Percentiles rank a stretch among this genome's conserved stretches.
These are phyloP conservation scores for Coemansia sp. DNA, from an alignment of 371 early-diverging fungal genomes.

Conservation along the genomic window DNA sequence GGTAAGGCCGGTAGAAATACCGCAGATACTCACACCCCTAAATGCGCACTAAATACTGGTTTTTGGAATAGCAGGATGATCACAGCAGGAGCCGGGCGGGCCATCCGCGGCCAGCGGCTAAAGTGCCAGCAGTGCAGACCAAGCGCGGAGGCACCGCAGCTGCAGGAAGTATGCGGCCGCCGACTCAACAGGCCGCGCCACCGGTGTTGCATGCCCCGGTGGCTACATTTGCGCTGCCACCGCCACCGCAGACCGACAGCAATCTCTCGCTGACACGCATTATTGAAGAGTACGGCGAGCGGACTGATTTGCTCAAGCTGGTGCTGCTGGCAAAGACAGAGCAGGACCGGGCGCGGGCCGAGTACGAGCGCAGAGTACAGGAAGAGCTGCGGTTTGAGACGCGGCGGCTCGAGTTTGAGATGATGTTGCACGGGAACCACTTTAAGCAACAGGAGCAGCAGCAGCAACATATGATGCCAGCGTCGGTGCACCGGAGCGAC, in stretches of 20 bases:
- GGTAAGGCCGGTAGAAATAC: conserved; percentile 1
- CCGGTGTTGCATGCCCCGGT: conserved; percentile 2
- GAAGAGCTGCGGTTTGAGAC: conserved; percentile 48
- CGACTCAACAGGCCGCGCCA: conserved; percentile 4
- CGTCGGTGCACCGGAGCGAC: conserved; percentile 22
- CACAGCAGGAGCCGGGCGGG: background rate
- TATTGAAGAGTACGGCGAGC: conserved; percentile 43
- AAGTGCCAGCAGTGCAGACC: conserved; percentile 1
- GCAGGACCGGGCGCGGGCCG: conserved; percentile 42
- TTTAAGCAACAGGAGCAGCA: conserved; percentile 47
- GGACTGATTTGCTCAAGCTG: conserved; percentile 33
- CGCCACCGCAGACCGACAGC: conserved; percentile 17
- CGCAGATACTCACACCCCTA: too few relatives aligned
- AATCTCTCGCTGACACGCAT: conserved; percentile 26
- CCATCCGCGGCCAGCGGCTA: background rate
- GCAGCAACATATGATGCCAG: conserved; percentile 12
- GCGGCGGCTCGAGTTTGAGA: conserved; percentile 45
- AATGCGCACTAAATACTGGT: too few relatives aligned
- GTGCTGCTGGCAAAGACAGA: conserved; percentile 46
- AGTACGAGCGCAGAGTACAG: conserved; percentile 42
- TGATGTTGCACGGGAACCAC: conserved; percentile 39
- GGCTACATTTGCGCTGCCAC: conserved; percentile 10
- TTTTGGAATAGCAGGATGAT: background rate
- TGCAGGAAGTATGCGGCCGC: background rate
- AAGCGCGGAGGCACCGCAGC: conserved; percentile 5